Evolutionary conservation across 2,329 filamentous ascomycete genomes (phyloP), one percentile per base, ranked within the genome.

Genomic region (Leptographium lundbergii): DNA sequence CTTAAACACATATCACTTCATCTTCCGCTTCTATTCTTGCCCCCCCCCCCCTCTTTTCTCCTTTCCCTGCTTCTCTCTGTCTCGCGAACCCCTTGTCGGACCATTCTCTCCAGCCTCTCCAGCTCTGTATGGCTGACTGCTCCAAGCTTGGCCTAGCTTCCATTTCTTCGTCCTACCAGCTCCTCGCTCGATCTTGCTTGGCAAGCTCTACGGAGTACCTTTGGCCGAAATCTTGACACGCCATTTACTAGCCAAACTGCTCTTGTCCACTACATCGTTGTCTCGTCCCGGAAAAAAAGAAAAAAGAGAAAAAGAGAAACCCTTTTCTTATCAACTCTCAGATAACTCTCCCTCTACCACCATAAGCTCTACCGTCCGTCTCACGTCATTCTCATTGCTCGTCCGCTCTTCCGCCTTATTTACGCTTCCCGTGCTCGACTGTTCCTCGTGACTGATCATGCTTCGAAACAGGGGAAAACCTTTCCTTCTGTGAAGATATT

Each of bases 371-470:
- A 7, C 48, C 11, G 3, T 11, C 7, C 22, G 5, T 13, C 22
- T 48, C 45, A 24, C 45, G 19, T 48, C 45, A n/a, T 29, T 10
- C n/a, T 5, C 14, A 22, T 51, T 56, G 32, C 47, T 27, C 48
- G 50, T 34, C 19, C 11, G 17, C 25, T 25, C 32, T 24, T 22
- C 25, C 24, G 22, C 22, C 45, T 52, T 51, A 1, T 32, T 48
- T 45, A 19, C 42, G 39, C 25, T 52, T 29, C 27, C 22, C 24
- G n/a, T 42, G 39, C 39, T 42, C 19, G 10, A 5, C 24, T 51
- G 53, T 54, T 17, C 50, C 60, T 57, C 54, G 59, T 47, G 57
- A 55, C 57, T 45, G 55, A 57, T 25, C 57, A 59, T 62, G 57
- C 29, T 61, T 60, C 54, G 27, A 55, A 53, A 54, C 42, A 59